Percentiles rank a stretch among this genome's conserved stretches.
Evolutionary conservation across 1,139 yeast genomes (phyloP).

Genomic region (Pichiaceae sp.): DNA sequence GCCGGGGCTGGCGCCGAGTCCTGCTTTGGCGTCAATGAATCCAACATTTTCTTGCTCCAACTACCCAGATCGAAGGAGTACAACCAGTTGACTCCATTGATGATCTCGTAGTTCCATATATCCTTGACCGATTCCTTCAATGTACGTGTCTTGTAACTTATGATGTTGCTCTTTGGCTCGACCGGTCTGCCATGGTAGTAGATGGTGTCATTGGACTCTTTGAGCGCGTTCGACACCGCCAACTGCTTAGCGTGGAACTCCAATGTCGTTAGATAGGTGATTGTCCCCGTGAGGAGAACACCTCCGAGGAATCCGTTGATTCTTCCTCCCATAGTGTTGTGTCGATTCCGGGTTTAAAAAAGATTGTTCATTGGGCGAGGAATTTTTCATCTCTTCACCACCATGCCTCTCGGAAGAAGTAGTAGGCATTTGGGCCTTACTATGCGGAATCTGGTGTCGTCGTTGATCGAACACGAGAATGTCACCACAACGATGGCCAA

Average conservation of each 20-base stretch:
- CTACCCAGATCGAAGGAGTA: conserved; percentile 17
- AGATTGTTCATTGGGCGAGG: conserved; percentile 16
- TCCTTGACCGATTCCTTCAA: conserved; percentile 63
- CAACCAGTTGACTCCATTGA: conserved; percentile 57
- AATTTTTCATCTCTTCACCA: not conserved
- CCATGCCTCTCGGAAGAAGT: conserved; percentile 24
- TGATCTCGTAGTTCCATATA: conserved; percentile 74
- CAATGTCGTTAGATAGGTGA: conserved; percentile 57
- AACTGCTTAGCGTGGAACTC: conserved; percentile 44
- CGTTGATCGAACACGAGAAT: conserved; percentile 60
- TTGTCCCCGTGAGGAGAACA: conserved; percentile 53
- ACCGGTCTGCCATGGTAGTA: conserved; percentile 40
- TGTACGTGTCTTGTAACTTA: conserved; percentile 36
- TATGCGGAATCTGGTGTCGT: conserved; percentile 54
- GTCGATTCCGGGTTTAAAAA: no score
- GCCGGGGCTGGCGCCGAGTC: not conserved
- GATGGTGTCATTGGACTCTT: conserved; percentile 39
- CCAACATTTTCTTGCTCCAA: conserved; percentile 10
- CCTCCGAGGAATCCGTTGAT: conserved; percentile 66
- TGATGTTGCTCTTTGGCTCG: conserved; percentile 26
- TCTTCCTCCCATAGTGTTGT: conserved; percentile 47
- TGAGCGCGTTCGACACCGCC: conserved; percentile 40
- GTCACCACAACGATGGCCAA: conserved; percentile 65
- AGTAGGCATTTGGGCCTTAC: conserved; percentile 39
- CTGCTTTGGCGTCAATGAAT: not conserved